Conservation (phyloP, 805 yeast genomes). For the Monosporozyma servazzii region DNA sequence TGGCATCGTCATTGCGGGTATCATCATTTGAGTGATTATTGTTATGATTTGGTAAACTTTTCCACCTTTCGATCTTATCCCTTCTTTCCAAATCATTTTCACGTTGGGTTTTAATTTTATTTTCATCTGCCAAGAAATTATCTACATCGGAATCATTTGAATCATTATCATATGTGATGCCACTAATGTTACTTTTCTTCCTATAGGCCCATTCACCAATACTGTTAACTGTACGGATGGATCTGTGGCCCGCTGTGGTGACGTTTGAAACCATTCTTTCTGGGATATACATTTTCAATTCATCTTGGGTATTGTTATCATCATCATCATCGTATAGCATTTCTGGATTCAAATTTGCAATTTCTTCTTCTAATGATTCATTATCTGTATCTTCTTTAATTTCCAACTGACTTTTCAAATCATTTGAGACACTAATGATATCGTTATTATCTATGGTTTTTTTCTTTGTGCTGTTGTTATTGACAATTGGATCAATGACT, state of each 20-base stretch:
- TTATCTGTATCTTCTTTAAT: slow-evolving; percentile 1
- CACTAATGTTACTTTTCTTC: slow-evolving; percentile 10
- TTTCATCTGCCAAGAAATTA: not conserved
- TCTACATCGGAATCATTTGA: not conserved
- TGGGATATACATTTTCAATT: slow-evolving; percentile 18
- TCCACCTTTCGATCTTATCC: slow-evolving; percentile 23
- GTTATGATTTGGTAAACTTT: slow-evolving; percentile 22
- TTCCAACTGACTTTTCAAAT: not conserved
- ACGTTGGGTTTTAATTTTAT: not conserved
- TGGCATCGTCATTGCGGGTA: no score
- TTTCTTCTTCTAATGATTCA: not conserved
- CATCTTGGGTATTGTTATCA: slow-evolving; percentile 2
- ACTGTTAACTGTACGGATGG: slow-evolving; percentile 24
- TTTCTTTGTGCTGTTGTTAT: not conserved
- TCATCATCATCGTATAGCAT: slow-evolving; percentile 11
- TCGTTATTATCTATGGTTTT: no score
- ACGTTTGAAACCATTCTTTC: slow-evolving; percentile 19
- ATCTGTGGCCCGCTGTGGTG: slow-evolving; percentile 22
- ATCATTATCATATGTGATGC: slow-evolving; percentile 15
- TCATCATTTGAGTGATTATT: slow-evolving; percentile 9
- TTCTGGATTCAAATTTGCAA: not conserved
- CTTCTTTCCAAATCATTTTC: not conserved
- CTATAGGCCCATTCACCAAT: slow-evolving; percentile 25
- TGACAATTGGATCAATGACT: slow-evolving; percentile 2
- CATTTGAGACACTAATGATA: not conserved